Evolutionary conservation across 768 basidiomycete genomes (phyloP).

Genomic region (Pulveroboletus sp.): DNA sequence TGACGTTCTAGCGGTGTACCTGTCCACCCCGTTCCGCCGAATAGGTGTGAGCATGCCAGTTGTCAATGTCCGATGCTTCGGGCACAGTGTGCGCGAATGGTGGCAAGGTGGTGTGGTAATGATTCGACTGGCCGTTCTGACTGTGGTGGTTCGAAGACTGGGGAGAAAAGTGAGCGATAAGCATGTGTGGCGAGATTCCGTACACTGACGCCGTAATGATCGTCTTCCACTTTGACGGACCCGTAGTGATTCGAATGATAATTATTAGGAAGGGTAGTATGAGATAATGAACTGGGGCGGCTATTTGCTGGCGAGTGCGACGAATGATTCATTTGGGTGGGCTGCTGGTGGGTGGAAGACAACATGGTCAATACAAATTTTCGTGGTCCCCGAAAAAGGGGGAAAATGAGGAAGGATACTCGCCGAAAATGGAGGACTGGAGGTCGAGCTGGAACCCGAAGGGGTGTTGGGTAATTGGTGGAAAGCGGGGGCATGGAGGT

Average conservation of each 20-base stretch:
- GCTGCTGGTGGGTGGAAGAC: conserved; percentile 50
- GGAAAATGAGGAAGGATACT: conserved; percentile 51
- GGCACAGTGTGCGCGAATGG: conserved; percentile 44
- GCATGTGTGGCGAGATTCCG: neutral
- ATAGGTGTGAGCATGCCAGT: conserved; percentile 52
- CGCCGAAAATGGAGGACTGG: conserved; percentile 84
- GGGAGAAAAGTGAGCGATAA: neutral
- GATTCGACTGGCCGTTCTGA: conserved; percentile 35
- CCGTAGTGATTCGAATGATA: conserved; percentile 48
- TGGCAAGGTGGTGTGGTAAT: conserved; percentile 43
- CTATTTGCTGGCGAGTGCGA: conserved; percentile 49
- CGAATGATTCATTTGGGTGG: conserved; percentile 61
- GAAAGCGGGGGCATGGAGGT: conserved; percentile 54
- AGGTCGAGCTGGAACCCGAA: conserved; percentile 67
- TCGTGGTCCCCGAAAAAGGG: conserved; percentile 36
- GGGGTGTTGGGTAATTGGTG: conserved; percentile 64
- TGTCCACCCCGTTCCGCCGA: conserved; percentile 61
- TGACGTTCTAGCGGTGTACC: conserved; percentile 48
- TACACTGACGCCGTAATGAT: conserved; percentile 48
- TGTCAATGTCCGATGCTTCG: conserved; percentile 45
- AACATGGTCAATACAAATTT: conserved; percentile 48
- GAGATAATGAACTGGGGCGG: conserved; percentile 40
- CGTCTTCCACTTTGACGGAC: conserved; percentile 66
- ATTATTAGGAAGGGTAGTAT: conserved; percentile 38
- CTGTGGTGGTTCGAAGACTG: conserved; percentile 31